Evolutionary conservation across 2,329 filamentous ascomycete genomes (phyloP), one percentile per base, ranked within the genome.

Genomic region (Emmonsiellopsis sp.): DNA sequence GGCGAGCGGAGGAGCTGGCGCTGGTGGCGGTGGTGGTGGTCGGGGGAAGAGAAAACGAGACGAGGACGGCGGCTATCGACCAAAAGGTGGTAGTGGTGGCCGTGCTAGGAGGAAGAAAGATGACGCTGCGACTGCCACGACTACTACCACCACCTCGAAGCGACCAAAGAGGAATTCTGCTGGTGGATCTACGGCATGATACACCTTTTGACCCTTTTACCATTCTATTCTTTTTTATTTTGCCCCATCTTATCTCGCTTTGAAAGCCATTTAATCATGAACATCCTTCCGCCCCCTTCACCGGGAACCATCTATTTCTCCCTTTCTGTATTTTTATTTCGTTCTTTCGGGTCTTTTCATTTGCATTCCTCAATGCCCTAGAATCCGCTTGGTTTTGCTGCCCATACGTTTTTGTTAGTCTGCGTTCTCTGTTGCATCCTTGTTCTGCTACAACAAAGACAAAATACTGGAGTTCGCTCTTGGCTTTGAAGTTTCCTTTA

Each of bases 11-110:
- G 62, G 67, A 1, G 58, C 59, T 2, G 38, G 54, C 41, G 34
- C 38, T 51, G 32, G 54, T 41, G 50, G 42, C 35, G 51, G 44
- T 4, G 31, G 45, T 7, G 37, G 52, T 8, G 59, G 58, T n/a
- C 73, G 71, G 55, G 66, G 66, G 35, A 77, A 76, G 58, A 70
- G 74, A 59, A 76, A 76, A 62, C 68, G 74, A 37, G 73, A 76
- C 46, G 73, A 76, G 35, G 75, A 77, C 57, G 67, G 69, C 20
- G 70, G 71, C 15, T 76, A 75, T 60, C 63, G 73, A 48, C 71
- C 73, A 7, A 77, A 77, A 58, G 73, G 73, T 3, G 73, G 72
- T 13, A 70, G 66, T 55, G 70, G 65, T 42, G 61, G 67, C 48
- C 65, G 70, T 16, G 54, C 52, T 59, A 69, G 62, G 69, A 72